Evolutionary conservation across 2,329 filamentous ascomycete species (phyloP).

Genomic region (Chaetomium olivaceum): DNA sequence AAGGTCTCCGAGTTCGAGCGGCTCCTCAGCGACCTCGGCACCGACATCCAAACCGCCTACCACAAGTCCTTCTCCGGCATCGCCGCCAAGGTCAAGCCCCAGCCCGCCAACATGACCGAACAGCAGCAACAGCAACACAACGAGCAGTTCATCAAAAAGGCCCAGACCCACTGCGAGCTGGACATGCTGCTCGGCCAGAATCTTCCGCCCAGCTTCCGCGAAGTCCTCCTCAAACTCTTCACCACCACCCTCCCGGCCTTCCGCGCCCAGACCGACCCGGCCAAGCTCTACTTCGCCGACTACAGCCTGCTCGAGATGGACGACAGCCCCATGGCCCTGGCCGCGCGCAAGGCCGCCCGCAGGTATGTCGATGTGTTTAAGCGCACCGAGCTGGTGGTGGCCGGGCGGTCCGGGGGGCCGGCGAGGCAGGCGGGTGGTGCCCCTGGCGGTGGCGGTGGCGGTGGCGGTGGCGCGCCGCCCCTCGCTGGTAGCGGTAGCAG

Average conservation of each 20-base stretch:
- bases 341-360: slow-evolving; percentile 40
- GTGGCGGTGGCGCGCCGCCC: not conserved
- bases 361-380: slow-evolving; percentile 59
- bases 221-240: slow-evolving; percentile 67
- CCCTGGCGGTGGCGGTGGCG: not conserved
- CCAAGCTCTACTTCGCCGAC: slow-evolving; percentile 71
- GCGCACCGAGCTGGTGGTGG: slow-evolving; percentile 53
- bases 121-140: slow-evolving; percentile 40
- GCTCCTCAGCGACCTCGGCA: slow-evolving; percentile 53
- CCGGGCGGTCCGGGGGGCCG: no score
- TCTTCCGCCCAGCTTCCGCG: slow-evolving; percentile 50
- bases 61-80: slow-evolving; percentile 47
- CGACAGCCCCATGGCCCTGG: slow-evolving; percentile 54
- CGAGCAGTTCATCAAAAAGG: slow-evolving; percentile 47
- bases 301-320: slow-evolving; percentile 68
- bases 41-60: slow-evolving; percentile 55
- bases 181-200: slow-evolving; percentile 52
- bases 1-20: slow-evolving; percentile 63
- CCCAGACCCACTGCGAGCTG: slow-evolving; percentile 53
- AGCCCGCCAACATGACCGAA: slow-evolving; percentile 33
- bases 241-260: slow-evolving; percentile 59
- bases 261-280: slow-evolving; percentile 60
- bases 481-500: not conserved
- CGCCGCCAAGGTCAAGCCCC: slow-evolving; percentile 45
- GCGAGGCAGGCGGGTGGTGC: no score